Conservation (phyloP, 352 stramenopile genomes). For the Phytophthora foliorum region DNA sequence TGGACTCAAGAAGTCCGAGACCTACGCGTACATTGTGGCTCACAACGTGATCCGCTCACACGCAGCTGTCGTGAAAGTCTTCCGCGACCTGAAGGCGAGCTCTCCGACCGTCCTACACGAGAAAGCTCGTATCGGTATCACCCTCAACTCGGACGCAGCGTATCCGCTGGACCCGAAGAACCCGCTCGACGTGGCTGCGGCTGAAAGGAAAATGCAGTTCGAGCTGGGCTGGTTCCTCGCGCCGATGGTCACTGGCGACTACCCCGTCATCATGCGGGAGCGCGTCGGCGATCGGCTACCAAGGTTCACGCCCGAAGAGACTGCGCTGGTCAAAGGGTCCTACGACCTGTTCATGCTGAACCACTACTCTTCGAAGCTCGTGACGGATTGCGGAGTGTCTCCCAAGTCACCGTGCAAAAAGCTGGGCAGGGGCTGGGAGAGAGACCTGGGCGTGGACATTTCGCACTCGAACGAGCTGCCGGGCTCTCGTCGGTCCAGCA, state of each 20-base stretch:
- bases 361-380: slow-evolving; percentile 89
- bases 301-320: slow-evolving; percentile 83
- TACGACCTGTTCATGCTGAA: slow-evolving; percentile 96
- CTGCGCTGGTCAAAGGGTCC: slow-evolving; percentile 74
- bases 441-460: slow-evolving; percentile 59
- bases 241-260: slow-evolving; percentile 92
- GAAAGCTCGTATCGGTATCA: slow-evolving; percentile 91
- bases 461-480: slow-evolving; percentile 67
- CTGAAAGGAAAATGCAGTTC: slow-evolving; percentile 91
- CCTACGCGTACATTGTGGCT: slow-evolving; percentile 61
- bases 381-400: slow-evolving; percentile 56
- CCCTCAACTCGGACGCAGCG: slow-evolving; percentile 84
- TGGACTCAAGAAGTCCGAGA: slow-evolving; percentile 52
- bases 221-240: slow-evolving; percentile 93
- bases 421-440: slow-evolving; percentile 55
- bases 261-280: slow-evolving; percentile 91
- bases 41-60: slow-evolving; percentile 94
- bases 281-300: slow-evolving; percentile 86
- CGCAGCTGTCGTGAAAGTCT: slow-evolving; percentile 85
- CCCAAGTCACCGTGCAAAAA: slow-evolving; percentile 47
- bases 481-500: slow-evolving; percentile 65
- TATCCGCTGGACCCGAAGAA: slow-evolving; percentile 80
- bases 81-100: slow-evolving; percentile 77
- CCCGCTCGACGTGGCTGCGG: slow-evolving; percentile 60
- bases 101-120: slow-evolving; percentile 35